Evolutionary conservation across 148 eudicot species (phyloP).

Genomic region (Mesembryanthemum crystallinum): DNA sequence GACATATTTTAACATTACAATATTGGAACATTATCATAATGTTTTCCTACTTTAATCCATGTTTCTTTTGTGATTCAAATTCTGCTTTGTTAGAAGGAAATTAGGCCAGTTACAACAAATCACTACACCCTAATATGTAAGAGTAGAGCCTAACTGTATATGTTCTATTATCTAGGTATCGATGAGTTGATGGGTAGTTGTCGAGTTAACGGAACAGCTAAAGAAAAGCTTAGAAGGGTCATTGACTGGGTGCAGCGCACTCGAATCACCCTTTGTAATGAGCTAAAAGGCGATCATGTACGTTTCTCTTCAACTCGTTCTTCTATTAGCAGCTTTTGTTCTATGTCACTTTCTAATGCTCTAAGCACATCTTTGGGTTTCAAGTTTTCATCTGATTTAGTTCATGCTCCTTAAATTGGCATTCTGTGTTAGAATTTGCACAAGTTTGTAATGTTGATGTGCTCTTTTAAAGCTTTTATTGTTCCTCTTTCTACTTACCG

Average conservation of each 20-base stretch:
- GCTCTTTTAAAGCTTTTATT: too few relatives aligned
- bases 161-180: constrained; percentile 31
- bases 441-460: too few relatives aligned
- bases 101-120: background rate
- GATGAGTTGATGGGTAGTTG: constrained; percentile 49
- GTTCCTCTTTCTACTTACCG: constrained; percentile 1
- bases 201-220: constrained; percentile 46
- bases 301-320: background rate
- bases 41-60: too few relatives aligned
- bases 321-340: background rate
- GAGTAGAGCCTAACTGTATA: background rate
- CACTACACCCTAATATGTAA: background rate
- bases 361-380: background rate
- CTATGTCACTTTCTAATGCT: background rate
- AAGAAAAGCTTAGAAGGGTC: constrained; percentile 68
- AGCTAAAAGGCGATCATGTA: constrained; percentile 46
- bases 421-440: background rate
- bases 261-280: constrained; percentile 34
- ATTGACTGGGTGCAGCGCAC: constrained; percentile 60
- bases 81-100: background rate
- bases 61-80: too few relatives aligned
- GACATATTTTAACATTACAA: too few relatives aligned
- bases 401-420: background rate
- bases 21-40: too few relatives aligned
- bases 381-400: background rate